Evolutionary conservation across 176 grass and related monocot genomes (phyloP).

Genomic region (Juncus effusus): DNA sequence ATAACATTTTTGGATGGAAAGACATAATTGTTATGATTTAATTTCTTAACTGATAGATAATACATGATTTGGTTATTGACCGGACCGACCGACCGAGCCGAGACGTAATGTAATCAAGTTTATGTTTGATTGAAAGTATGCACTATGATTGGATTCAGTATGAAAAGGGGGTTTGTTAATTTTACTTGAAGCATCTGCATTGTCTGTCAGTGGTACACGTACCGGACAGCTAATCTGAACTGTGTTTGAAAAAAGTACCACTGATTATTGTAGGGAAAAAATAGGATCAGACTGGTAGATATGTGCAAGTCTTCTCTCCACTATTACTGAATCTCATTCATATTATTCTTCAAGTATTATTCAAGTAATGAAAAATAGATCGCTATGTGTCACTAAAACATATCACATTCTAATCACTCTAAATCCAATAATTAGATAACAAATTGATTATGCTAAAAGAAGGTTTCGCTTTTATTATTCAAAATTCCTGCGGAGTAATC

Average conservation of each 20-base stretch:
- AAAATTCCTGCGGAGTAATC: no score
- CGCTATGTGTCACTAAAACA: no score
- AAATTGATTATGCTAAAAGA: no score
- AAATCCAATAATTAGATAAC: no score
- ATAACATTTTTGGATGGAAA: not conserved
- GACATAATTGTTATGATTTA: not conserved
- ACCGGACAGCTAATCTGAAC: slow-evolving; percentile 26
- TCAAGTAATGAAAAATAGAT: no score
- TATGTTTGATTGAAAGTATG: not conserved
- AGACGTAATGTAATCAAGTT: not conserved
- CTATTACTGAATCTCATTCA: no score
- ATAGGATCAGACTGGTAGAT: not conserved
- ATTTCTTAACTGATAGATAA: not conserved
- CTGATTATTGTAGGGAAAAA: not conserved
- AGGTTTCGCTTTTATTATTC: no score
- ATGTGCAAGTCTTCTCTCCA: no score
- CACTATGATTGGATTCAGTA: not conserved
- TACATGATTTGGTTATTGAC: not conserved
- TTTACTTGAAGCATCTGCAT: slow-evolving; percentile 29
- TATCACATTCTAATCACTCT: no score
- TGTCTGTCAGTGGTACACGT: slow-evolving; percentile 5
- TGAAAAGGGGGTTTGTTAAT: slow-evolving; percentile 1
- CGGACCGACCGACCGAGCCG: not conserved
- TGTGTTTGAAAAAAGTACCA: slow-evolving; percentile 7
- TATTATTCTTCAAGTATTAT: no score